These are phyloP conservation scores for Lyophyllum decastes DNA, from an alignment of 768 basidiomycete species.

Conservation along the genomic window DNA sequence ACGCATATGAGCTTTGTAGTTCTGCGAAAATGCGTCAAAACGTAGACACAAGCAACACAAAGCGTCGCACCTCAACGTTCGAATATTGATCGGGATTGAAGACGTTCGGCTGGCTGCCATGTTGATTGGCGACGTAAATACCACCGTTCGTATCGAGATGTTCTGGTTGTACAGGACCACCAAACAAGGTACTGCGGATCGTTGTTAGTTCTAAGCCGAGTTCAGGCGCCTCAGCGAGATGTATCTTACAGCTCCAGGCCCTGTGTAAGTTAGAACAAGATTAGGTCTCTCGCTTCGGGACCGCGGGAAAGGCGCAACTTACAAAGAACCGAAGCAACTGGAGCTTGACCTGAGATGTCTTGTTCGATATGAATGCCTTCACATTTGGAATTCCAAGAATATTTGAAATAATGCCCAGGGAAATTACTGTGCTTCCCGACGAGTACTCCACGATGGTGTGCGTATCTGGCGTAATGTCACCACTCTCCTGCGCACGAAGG, in stretches of 20 bases:
- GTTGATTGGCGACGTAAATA: slow-evolving; percentile 16
- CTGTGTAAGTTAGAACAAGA: neutral
- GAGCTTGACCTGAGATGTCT: slow-evolving; percentile 21
- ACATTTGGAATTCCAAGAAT: slow-evolving; percentile 22
- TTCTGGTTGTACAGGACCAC: slow-evolving; percentile 22
- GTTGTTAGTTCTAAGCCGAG: neutral
- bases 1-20: slow-evolving; percentile 24
- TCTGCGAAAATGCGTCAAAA: slow-evolving; percentile 11
- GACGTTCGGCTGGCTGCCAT: slow-evolving; percentile 14
- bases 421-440: slow-evolving; percentile 25
- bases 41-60: neutral
- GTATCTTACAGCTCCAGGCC: slow-evolving; percentile 10
- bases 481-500: slow-evolving; percentile 20
- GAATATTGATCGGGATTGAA: slow-evolving; percentile 25
- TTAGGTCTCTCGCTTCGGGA: neutral
- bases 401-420: slow-evolving; percentile 20
- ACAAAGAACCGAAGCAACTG: slow-evolving; percentile 25
- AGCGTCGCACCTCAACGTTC: slow-evolving; percentile 14
- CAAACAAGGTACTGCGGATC: slow-evolving; percentile 19
- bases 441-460: slow-evolving; percentile 27
- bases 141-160: slow-evolving; percentile 23
- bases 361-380: slow-evolving; percentile 25
- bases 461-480: slow-evolving; percentile 18
- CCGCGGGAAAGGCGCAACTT: slow-evolving; percentile 7
- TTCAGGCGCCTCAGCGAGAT: neutral